phyloP scores from a whole-genome alignment of 2,329 filamentous ascomycete genomes.

The Thelonectria rubi region DNA sequence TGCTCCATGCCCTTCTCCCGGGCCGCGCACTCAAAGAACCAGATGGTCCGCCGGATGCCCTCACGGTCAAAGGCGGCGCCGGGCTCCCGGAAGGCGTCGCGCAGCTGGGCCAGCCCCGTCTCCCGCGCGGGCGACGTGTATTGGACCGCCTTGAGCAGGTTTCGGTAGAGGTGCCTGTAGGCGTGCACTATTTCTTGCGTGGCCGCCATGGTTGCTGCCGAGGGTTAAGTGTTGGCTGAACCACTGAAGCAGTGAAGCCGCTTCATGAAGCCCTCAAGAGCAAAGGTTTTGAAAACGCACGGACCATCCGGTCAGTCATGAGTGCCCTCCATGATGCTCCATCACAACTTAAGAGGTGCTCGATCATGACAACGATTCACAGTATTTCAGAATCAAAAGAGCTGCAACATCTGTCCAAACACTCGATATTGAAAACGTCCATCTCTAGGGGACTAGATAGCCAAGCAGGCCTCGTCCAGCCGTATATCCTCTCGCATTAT shows the following conservation, averaged over 20 bases:
- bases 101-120: constrained; percentile 66
- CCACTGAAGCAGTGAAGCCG: neutral
- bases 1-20: constrained; percentile 74
- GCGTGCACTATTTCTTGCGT: constrained; percentile 63
- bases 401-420: neutral
- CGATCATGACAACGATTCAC: neutral
- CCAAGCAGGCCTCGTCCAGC: constrained; percentile 11
- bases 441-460: neutral
- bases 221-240: neutral
- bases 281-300: constrained; percentile 15
- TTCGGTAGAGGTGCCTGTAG: constrained; percentile 76
- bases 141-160: constrained; percentile 74
- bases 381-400: neutral
- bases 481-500: constrained; percentile 25
- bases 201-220: constrained; percentile 30
- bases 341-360: too few species aligned
- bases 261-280: neutral
- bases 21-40: constrained; percentile 74
- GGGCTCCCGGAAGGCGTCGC: constrained; percentile 64
- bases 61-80: constrained; percentile 57
- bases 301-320: constrained; percentile 21
- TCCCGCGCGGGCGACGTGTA: constrained; percentile 75
- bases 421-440: neutral
- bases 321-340: too few species aligned
- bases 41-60: constrained; percentile 70